Percentiles rank a stretch among this genome's conserved stretches.
Evolutionary conservation across 768 basidiomycete genomes (phyloP).

Genomic region (Tylopilus sp.): DNA sequence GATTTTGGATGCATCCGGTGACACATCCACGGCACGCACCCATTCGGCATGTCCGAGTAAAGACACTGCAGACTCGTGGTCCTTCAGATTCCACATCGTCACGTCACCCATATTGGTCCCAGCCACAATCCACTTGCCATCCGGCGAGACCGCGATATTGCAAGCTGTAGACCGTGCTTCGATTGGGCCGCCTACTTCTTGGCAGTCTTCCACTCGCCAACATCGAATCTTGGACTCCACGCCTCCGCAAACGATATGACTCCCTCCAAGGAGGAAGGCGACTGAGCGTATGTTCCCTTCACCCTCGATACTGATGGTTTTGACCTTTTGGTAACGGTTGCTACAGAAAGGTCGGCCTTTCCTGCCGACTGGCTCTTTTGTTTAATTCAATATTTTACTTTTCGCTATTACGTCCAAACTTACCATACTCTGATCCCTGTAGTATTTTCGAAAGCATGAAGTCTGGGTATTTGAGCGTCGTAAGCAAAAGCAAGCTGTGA

Average conservation of each 20-base stretch:
- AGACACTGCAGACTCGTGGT: not conserved
- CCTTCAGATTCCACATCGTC: slow-evolving; percentile 1
- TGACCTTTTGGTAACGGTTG: not conserved
- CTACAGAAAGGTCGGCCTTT: not conserved
- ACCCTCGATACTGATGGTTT: not conserved
- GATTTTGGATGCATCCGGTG: not conserved
- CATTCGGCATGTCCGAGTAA: not conserved
- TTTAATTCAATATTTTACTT: not conserved
- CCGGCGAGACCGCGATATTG: slow-evolving; percentile 1
- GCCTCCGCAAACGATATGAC: slow-evolving; percentile 5
- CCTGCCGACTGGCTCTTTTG: not conserved
- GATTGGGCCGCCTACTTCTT: slow-evolving; percentile 1
- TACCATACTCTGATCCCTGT: not conserved
- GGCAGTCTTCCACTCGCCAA: slow-evolving; percentile 3
- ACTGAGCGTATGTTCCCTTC: slow-evolving; percentile 3
- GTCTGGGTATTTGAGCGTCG: not conserved
- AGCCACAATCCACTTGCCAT: slow-evolving; percentile 1
- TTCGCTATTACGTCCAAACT: not conserved
- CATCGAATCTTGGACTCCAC: slow-evolving; percentile 1
- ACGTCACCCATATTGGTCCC: slow-evolving; percentile 6
- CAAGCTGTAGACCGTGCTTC: slow-evolving; percentile 7
- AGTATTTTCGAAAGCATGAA: slow-evolving; percentile 1
- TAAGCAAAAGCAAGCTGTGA: not conserved
- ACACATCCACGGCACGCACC: slow-evolving; percentile 7
- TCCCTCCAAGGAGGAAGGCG: slow-evolving; percentile 8